Percentiles rank a stretch among this genome's conserved stretches.
Conservation (phyloP, 1,139 yeast genomes). For the Pichia sp. region DNA sequence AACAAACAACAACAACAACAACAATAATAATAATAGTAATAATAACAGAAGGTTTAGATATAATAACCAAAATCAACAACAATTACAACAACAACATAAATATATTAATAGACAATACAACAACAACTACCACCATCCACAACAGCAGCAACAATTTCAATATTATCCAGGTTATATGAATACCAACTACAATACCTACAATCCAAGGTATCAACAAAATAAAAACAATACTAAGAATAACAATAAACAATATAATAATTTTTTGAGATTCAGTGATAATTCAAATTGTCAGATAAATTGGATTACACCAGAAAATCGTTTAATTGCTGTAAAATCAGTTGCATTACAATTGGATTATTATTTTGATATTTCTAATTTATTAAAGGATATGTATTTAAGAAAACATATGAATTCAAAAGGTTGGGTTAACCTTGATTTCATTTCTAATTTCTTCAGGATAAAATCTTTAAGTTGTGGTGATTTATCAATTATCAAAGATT, state of each 20-base stretch:
- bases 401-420: conserved; percentile 76
- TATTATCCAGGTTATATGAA: conserved; percentile 1
- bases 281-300: conserved; percentile 6
- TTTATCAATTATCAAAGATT: conserved; percentile 38
- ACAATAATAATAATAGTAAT: too few relatives aligned
- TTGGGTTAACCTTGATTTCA: conserved; percentile 54
- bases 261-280: background rate
- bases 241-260: conserved; percentile 3
- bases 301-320: conserved; percentile 11
- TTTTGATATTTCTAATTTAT: conserved; percentile 78
- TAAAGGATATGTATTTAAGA: conserved; percentile 73
- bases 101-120: background rate
- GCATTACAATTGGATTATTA: conserved; percentile 78
- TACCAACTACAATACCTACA: background rate
- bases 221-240: background rate
- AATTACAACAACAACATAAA: background rate
- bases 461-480: conserved; percentile 51
- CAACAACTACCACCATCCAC: background rate
- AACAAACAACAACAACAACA: background rate
- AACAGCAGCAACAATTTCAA: conserved; percentile 2
- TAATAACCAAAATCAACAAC: background rate
- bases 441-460: conserved; percentile 71
- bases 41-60: background rate
- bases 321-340: conserved; percentile 11
- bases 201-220: background rate